phyloP scores from a whole-genome alignment of 306 rosid genomes.

The Macrotyloma uniflorum region DNA sequence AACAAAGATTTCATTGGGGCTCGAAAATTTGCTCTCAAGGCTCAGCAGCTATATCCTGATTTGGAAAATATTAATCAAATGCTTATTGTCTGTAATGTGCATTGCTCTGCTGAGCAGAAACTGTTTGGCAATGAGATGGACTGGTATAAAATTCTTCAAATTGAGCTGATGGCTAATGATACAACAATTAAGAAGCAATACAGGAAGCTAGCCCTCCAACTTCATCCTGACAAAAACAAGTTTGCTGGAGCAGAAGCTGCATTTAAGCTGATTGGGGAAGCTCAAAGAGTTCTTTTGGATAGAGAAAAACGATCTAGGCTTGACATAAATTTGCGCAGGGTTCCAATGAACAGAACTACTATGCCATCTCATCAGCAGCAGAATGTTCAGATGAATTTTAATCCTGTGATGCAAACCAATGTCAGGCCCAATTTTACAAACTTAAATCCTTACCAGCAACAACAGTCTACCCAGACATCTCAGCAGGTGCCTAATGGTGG shows the following conservation, averaged over 20 bases:
- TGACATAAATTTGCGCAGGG: slow-evolving; percentile 57
- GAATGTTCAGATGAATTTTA: slow-evolving; percentile 39
- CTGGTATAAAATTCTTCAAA: slow-evolving; percentile 88
- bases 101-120: slow-evolving; percentile 71
- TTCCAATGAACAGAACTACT: slow-evolving; percentile 43
- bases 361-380: slow-evolving; percentile 49
- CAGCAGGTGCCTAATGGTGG: slow-evolving; percentile 49
- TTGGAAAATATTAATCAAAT: slow-evolving; percentile 80
- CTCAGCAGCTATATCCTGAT: slow-evolving; percentile 76
- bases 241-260: slow-evolving; percentile 96
- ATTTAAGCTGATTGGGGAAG: slow-evolving; percentile 90
- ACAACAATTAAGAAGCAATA: slow-evolving; percentile 79
- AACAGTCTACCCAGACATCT: slow-evolving; percentile 53
- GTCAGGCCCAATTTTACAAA: slow-evolving; percentile 47
- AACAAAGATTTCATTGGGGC: slow-evolving; percentile 82
- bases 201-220: slow-evolving; percentile 87
- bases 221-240: slow-evolving; percentile 98
- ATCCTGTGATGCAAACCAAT: slow-evolving; percentile 52
- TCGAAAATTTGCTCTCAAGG: slow-evolving; percentile 65
- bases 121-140: slow-evolving; percentile 58
- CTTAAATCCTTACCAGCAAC: slow-evolving; percentile 49
- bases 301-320: slow-evolving; percentile 58
- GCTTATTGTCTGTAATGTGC: slow-evolving; percentile 89
- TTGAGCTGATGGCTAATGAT: slow-evolving; percentile 75
- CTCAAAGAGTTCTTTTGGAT: slow-evolving; percentile 85